Evolutionary conservation across 2,329 filamentous ascomycete genomes (phyloP), one percentile per base, ranked within the genome.

Genomic region (Sporothrix phasma): DNA sequence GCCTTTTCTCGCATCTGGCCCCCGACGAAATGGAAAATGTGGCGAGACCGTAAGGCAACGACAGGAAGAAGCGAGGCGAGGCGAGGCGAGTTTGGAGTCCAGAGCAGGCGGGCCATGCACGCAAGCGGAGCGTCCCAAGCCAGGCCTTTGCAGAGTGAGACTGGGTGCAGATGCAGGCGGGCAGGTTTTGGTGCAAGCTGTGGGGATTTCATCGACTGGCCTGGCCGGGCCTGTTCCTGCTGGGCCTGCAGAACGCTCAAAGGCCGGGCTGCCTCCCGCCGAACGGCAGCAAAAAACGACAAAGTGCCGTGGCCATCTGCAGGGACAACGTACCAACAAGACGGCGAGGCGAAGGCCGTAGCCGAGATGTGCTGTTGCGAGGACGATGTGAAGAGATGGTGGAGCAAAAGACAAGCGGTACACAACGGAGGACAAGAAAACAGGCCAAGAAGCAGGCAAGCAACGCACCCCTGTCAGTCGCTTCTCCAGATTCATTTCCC

Each of bases 141-240:
- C 51, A 54, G 31, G 11, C 37, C 22, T 8, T 37, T 13, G 29
- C 22, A 31, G 29, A 60, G 34, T 34, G 63, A 61, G 63, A 58
- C 63, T 61, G 63, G 63, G 63, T 64, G 58, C 63, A 64, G 43
- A 47, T 61, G 62, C 62, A 49, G 39, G 19, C 19, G n/a, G 26
- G 49, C 29, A 17, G 31, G 5, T 6, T 19, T 39, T 29, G 37
- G 34, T 53, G 49, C 29, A 22, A 8, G 6, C 17, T 19, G n/a
- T 29, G 15, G 24, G n/a, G n/a, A n/a, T n/a, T n/a, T n/a, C n/a
- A n/a, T n/a, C n/a, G n/a, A 2, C n/a, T 39, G 41, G 22, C 59
- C 59, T 61, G 26, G 29, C 53, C 15, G 19, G 45, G 19, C 34
- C 34, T 37, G 15, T 39, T 37, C 51, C 51, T 56, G 31, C 22